These are phyloP conservation scores for Flaveria robusta DNA, from an alignment of 129 eudicot genomes.

Conservation along the genomic window DNA sequence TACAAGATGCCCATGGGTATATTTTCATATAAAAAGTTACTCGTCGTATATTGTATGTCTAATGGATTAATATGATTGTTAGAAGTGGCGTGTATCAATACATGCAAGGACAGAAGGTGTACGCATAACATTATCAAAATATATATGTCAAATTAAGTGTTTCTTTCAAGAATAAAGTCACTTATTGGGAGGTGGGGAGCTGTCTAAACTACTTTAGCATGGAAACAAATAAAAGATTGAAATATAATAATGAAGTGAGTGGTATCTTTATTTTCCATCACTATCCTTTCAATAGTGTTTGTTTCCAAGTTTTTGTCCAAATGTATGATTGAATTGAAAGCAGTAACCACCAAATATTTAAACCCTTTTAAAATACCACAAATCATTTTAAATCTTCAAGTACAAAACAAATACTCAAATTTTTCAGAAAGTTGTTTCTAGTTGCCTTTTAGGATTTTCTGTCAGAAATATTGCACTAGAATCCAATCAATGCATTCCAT, in stretches of 20 bases:
- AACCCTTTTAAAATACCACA: slow-evolving; percentile 14
- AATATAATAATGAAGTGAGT: slow-evolving; percentile 30
- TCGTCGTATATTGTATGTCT: too few species aligned
- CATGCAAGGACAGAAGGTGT: too few species aligned
- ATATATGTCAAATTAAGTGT: neutral
- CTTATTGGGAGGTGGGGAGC: slow-evolving; percentile 32
- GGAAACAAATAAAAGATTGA: slow-evolving; percentile 22
- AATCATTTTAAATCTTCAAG: slow-evolving; percentile 7
- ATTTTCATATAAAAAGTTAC: too few species aligned
- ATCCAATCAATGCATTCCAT: slow-evolving; percentile 18
- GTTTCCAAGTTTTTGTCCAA: slow-evolving; percentile 68
- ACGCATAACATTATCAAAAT: neutral
- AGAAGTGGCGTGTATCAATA: too few species aligned
- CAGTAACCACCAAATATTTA: slow-evolving; percentile 43
- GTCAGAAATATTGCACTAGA: slow-evolving; percentile 23
- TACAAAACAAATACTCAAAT: slow-evolving; percentile 37
- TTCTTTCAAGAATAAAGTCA: slow-evolving; percentile 3
- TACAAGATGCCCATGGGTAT: too few species aligned
- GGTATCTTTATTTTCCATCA: slow-evolving; percentile 66
- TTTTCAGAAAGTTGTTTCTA: slow-evolving; percentile 31
- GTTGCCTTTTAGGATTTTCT: slow-evolving; percentile 36
- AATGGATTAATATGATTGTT: too few species aligned
- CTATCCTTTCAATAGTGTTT: slow-evolving; percentile 60
- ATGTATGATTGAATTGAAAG: slow-evolving; percentile 52
- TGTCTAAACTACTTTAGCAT: slow-evolving; percentile 32